Evolutionary conservation across 106 monocot genomes (phyloP).

Genomic region (Alisma plantagoaquatica): DNA sequence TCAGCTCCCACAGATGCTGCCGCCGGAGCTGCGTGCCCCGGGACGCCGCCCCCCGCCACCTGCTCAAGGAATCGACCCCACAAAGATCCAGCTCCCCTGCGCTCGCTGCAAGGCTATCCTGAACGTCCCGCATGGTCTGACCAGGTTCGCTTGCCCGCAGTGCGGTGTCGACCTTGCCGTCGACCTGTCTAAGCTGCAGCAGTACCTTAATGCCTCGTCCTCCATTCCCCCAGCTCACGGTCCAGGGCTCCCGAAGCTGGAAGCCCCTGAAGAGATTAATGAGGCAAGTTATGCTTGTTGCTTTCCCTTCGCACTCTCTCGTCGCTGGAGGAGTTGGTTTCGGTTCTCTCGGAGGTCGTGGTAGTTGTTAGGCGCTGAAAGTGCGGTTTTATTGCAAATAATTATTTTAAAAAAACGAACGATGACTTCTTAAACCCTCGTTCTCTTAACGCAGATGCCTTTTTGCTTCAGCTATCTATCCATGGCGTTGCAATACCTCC

Average conservation of each 20-base stretch:
- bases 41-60: slow-evolving; percentile 11
- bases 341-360: too few relatives aligned
- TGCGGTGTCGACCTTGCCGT: slow-evolving; percentile 89
- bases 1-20: slow-evolving; percentile 89
- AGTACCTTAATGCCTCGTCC: slow-evolving; percentile 15
- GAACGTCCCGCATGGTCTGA: slow-evolving; percentile 87
- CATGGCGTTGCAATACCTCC: too few relatives aligned
- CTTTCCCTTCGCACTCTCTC: background rate
- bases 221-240: background rate
- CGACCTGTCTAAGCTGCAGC: slow-evolving; percentile 59
- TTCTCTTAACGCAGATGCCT: too few relatives aligned
- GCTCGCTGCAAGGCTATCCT: slow-evolving; percentile 88
- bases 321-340: too few relatives aligned
- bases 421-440: too few relatives aligned
- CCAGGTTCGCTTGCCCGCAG: slow-evolving; percentile 88
- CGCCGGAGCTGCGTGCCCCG: slow-evolving; percentile 47
- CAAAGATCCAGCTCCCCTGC: slow-evolving; percentile 99
- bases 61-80: slow-evolving; percentile 91
- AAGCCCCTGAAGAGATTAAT: slow-evolving; percentile 30
- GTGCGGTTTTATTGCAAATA: too few relatives aligned
- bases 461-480: too few relatives aligned
- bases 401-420: too few relatives aligned
- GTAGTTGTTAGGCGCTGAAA: too few relatives aligned
- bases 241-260: slow-evolving; percentile 7
- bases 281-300: slow-evolving; percentile 21